Evolutionary conservation across 768 basidiomycete species (phyloP).

Genomic region (Cantharellus anzutake): DNA sequence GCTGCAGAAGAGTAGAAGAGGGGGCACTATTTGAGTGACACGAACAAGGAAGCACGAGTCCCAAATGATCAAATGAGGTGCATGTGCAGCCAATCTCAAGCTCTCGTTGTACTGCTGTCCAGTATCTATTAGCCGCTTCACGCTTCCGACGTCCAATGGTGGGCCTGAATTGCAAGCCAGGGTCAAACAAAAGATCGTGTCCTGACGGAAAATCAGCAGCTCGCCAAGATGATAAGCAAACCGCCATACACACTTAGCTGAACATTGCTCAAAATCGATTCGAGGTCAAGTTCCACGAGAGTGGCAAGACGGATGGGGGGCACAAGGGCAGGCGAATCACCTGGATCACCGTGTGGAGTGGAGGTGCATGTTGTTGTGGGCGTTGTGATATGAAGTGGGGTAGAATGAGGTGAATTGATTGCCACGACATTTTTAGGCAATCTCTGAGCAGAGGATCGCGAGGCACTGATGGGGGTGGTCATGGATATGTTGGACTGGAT

Average conservation of each 20-base stretch:
- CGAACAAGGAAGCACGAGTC: constrained; percentile 23
- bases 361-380: too few species aligned
- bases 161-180: constrained; percentile 65
- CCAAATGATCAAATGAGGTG: constrained; percentile 46
- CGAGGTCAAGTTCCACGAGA: constrained; percentile 68
- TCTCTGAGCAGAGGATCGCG: constrained; percentile 1
- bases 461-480: constrained; percentile 15
- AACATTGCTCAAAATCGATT: constrained; percentile 71
- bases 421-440: too few species aligned
- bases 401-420: background rate
- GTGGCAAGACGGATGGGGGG: constrained; percentile 73
- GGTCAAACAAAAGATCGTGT: constrained; percentile 80
- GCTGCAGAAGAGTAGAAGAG: constrained; percentile 19
- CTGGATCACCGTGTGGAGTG: background rate
- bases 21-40: constrained; percentile 18
- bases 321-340: constrained; percentile 33
- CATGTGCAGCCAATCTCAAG: constrained; percentile 70
- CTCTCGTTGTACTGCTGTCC: constrained; percentile 64
- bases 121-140: constrained; percentile 61
- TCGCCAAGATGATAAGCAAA: constrained; percentile 5
- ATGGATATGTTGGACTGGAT: too few species aligned
- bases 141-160: constrained; percentile 55
- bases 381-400: background rate
- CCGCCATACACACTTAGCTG: constrained; percentile 55
- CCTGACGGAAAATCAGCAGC: constrained; percentile 23